phyloP scores from a whole-genome alignment of 2,329 filamentous ascomycete genomes.

The Pestalotiopsis sp. region DNA sequence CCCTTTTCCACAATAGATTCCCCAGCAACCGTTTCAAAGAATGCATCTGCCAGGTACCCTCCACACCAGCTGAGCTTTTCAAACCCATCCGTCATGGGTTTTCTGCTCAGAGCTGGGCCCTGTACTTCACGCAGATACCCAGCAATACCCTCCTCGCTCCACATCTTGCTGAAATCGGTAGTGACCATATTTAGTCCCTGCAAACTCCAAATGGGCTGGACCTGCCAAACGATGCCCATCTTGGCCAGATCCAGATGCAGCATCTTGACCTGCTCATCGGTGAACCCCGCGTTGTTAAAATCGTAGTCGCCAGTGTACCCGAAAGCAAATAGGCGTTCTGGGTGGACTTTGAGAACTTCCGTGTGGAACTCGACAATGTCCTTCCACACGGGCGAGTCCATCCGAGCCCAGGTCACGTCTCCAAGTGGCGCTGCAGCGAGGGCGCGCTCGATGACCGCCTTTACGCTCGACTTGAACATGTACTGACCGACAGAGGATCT shows the following conservation, averaged over 20 bases:
- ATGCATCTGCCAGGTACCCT: conserved; percentile 38
- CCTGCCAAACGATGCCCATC: conserved; percentile 41
- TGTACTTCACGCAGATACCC: conserved; percentile 33
- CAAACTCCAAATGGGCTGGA: conserved; percentile 41
- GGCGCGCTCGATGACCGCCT: conserved; percentile 34
- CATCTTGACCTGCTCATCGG: conserved; percentile 30
- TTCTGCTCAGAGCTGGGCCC: conserved; percentile 25
- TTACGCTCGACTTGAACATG: conserved; percentile 33
- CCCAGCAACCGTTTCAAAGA: conserved; percentile 36
- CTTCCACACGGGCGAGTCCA: conserved; percentile 36
- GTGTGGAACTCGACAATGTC: conserved; percentile 40
- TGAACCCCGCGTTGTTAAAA: conserved; percentile 36
- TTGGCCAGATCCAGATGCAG: conserved; percentile 37
- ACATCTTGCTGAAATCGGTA: conserved; percentile 35
- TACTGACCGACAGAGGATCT: conserved; percentile 36
- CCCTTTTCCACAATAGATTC: conserved; percentile 18
- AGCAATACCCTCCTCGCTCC: conserved; percentile 37
- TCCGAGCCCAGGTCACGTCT: conserved; percentile 39
- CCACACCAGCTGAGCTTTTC: conserved; percentile 38
- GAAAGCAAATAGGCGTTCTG: conserved; percentile 39
- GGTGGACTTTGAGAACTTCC: conserved; percentile 34
- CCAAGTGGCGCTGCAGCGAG: conserved; percentile 37
- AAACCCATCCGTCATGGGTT: conserved; percentile 34
- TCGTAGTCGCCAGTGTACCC: conserved; percentile 40
- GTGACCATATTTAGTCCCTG: conserved; percentile 36